Percentiles rank a stretch among this genome's conserved stretches.
Conservation (phyloP, 768 basidiomycete species). For the Mycena amicta region DNA sequence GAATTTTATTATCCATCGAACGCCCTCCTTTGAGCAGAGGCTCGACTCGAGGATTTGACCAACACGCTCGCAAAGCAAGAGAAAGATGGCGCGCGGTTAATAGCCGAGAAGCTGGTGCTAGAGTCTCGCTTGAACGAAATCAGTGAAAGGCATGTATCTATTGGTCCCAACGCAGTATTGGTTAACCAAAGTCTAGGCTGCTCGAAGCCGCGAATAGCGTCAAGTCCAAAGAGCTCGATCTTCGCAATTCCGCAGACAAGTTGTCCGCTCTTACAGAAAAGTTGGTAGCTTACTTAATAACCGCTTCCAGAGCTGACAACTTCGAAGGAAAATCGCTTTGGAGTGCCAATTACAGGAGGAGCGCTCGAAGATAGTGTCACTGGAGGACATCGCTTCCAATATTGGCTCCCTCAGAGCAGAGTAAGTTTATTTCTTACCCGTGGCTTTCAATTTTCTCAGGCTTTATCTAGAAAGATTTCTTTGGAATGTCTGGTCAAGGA, state of each 20-base stretch:
- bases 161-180: background rate
- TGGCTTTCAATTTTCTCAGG: no score
- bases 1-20: background rate
- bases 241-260: background rate
- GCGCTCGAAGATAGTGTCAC: constrained; percentile 6
- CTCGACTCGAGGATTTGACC: constrained; percentile 18
- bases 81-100: constrained; percentile 15
- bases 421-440: no score
- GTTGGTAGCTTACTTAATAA: background rate
- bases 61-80: constrained; percentile 22
- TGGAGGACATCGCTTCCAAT: constrained; percentile 7
- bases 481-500: constrained; percentile 14
- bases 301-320: no score
- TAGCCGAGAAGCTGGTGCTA: constrained; percentile 15
- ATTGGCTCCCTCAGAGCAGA: constrained; percentile 1
- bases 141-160: constrained; percentile 14
- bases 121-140: constrained; percentile 21
- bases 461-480: constrained; percentile 7
- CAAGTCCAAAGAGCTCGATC: constrained; percentile 12
- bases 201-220: background rate
- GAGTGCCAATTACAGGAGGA: constrained; percentile 17
- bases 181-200: constrained; percentile 3
- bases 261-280: constrained; percentile 2
- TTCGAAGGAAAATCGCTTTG: constrained; percentile 16
- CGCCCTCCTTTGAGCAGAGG: constrained; percentile 11